phyloP scores from a whole-genome alignment of 768 basidiomycete genomes.

The Mycena vitilis region DNA sequence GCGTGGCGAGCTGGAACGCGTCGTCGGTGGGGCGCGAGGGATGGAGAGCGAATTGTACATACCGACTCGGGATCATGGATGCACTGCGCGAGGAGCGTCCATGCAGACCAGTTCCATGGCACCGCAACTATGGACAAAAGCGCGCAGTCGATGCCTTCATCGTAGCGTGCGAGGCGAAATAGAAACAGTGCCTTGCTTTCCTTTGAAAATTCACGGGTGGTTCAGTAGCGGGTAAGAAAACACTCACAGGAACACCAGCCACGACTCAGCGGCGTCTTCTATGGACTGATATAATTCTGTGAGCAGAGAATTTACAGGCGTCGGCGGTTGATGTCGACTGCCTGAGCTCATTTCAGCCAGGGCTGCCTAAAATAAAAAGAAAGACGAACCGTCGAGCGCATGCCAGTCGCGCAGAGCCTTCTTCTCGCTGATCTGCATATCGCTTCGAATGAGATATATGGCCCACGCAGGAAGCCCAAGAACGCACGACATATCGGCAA shows the following conservation, averaged over 20 bases:
- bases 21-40: not conserved
- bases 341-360: slow-evolving; percentile 42
- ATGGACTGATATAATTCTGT: slow-evolving; percentile 60
- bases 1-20: slow-evolving; percentile 19
- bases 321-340: slow-evolving; percentile 59
- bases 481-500: slow-evolving; percentile 33
- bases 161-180: slow-evolving; percentile 64
- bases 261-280: slow-evolving; percentile 63
- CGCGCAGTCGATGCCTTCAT: slow-evolving; percentile 72
- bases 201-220: not conserved
- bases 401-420: slow-evolving; percentile 74
- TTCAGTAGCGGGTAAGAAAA: slow-evolving; percentile 9
- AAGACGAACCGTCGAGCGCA: slow-evolving; percentile 58
- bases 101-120: slow-evolving; percentile 83
- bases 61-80: slow-evolving; percentile 73
- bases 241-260: slow-evolving; percentile 74
- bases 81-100: slow-evolving; percentile 68
- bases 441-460: not conserved
- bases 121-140: slow-evolving; percentile 65
- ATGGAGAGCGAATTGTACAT: not conserved
- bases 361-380: not conserved
- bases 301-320: slow-evolving; percentile 60
- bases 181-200: slow-evolving; percentile 75
- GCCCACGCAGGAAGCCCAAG: not conserved
- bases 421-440: slow-evolving; percentile 45